Evolutionary conservation across 306 rosid genomes (phyloP).

Genomic region (Gleditsia sinensis): DNA sequence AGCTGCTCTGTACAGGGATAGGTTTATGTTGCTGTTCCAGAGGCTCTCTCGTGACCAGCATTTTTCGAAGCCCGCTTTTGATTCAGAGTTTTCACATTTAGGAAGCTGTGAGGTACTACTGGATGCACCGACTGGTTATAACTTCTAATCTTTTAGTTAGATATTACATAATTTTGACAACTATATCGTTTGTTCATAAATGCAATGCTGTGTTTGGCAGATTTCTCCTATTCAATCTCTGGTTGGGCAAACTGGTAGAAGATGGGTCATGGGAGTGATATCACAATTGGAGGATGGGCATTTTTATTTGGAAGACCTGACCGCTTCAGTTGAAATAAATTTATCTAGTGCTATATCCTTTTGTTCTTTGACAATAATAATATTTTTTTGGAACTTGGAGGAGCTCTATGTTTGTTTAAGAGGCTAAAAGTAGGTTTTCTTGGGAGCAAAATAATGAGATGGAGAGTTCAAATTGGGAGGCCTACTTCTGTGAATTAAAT

Average conservation of each 20-base stretch:
- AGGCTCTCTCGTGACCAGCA: constrained; percentile 85
- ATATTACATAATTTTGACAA: constrained; percentile 11
- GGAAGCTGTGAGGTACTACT: constrained; percentile 84
- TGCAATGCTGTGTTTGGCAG: constrained; percentile 47
- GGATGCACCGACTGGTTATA: not conserved
- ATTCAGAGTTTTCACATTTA: constrained; percentile 59
- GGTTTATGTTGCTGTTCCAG: constrained; percentile 74
- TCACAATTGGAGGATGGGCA: constrained; percentile 96
- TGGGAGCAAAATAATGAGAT: not conserved
- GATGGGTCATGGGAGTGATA: constrained; percentile 95
- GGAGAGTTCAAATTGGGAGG: not conserved
- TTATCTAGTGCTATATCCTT: constrained; percentile 91
- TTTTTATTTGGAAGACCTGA: constrained; percentile 89
- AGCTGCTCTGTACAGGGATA: constrained; percentile 69
- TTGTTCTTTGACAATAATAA: constrained; percentile 7
- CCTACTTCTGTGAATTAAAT: constrained; percentile 3
- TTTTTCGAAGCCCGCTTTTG: constrained; percentile 83
- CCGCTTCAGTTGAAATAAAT: constrained; percentile 82
- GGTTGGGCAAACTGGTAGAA: constrained; percentile 80
- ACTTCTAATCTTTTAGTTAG: not conserved
- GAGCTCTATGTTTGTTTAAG: not conserved
- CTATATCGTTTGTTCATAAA: not conserved
- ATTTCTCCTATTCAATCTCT: constrained; percentile 95
- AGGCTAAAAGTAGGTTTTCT: constrained; percentile 13
- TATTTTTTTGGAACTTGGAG: constrained; percentile 21